These are phyloP conservation scores for Fusarium liriodendri DNA, from an alignment of 2,329 filamentous ascomycete genomes.

Conservation along the genomic window DNA sequence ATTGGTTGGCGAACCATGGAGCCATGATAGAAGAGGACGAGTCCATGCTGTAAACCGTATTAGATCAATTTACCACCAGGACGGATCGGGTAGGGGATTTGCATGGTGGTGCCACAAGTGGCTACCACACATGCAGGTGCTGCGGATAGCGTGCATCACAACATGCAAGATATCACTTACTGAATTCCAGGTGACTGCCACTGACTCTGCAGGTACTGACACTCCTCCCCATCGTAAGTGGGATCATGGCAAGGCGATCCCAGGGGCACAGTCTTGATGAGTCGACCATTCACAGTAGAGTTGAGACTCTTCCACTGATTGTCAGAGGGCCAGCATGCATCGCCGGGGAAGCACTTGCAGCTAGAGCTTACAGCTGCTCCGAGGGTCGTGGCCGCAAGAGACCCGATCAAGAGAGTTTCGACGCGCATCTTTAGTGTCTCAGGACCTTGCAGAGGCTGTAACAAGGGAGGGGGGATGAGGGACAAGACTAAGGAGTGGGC, in stretches of 20 bases:
- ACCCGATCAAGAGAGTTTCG: background rate
- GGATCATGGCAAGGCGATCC: slow-evolving; percentile 64
- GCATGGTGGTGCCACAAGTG: background rate
- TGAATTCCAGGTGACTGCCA: slow-evolving; percentile 52
- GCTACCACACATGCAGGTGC: background rate
- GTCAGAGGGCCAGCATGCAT: slow-evolving; percentile 60
- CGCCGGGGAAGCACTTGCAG: slow-evolving; percentile 30
- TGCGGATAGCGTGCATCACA: background rate
- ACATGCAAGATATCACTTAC: slow-evolving; percentile 39
- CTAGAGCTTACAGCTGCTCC: background rate
- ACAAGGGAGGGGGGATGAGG: background rate
- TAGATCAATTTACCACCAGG: background rate
- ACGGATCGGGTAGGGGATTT: background rate
- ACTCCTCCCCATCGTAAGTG: slow-evolving; percentile 57
- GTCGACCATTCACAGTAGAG: slow-evolving; percentile 58
- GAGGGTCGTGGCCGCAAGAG: background rate
- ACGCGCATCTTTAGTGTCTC: slow-evolving; percentile 3
- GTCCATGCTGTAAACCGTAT: slow-evolving; percentile 39
- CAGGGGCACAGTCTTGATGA: slow-evolving; percentile 65
- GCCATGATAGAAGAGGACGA: slow-evolving; percentile 56
- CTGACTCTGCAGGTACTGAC: slow-evolving; percentile 49
- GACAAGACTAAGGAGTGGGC: background rate
- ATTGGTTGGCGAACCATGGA: slow-evolving; percentile 51
- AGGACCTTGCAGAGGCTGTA: background rate
- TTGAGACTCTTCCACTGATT: slow-evolving; percentile 64